Evolutionary conservation across 441 rosid genomes (phyloP).

Genomic region (Capsella rubella): DNA sequence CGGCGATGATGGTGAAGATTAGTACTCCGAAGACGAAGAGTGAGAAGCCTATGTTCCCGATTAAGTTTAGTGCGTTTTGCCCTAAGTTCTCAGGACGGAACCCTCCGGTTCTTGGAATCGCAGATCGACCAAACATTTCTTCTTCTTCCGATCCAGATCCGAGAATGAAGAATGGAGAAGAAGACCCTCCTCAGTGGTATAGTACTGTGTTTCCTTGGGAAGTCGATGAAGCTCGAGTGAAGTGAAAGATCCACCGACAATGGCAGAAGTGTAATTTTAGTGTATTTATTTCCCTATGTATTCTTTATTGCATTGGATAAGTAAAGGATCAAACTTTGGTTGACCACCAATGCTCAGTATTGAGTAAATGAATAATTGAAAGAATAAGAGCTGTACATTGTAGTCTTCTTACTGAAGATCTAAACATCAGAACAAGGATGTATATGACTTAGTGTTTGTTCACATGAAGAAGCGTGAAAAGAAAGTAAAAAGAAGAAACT

Average conservation of each 20-base stretch:
- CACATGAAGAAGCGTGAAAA: slow-evolving; percentile 24
- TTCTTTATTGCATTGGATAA: no score
- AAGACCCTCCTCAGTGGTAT: background rate
- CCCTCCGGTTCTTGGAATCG: slow-evolving; percentile 58
- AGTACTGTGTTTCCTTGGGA: background rate
- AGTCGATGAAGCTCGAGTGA: slow-evolving; percentile 10
- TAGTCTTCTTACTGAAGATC: background rate
- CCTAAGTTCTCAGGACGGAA: slow-evolving; percentile 89
- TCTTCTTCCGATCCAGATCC: background rate
- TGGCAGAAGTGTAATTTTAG: slow-evolving; percentile 20
- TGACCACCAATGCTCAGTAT: no score
- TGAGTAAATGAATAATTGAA: no score
- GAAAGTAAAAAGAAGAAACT: slow-evolving; percentile 1
- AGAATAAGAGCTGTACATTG: no score
- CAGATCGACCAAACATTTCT: slow-evolving; percentile 67
- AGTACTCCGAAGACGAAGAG: slow-evolving; percentile 82
- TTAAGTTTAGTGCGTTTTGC: slow-evolving; percentile 78
- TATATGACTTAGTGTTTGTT: background rate
- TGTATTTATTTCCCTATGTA: no score
- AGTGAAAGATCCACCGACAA: slow-evolving; percentile 27
- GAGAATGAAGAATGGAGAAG: background rate
- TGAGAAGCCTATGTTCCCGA: slow-evolving; percentile 87
- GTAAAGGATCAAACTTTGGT: no score
- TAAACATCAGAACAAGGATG: slow-evolving; percentile 5
- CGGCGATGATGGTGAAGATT: slow-evolving; percentile 92